phyloP scores from a whole-genome alignment of 140 eudicot genomes.

The Stevia rebaudiana region DNA sequence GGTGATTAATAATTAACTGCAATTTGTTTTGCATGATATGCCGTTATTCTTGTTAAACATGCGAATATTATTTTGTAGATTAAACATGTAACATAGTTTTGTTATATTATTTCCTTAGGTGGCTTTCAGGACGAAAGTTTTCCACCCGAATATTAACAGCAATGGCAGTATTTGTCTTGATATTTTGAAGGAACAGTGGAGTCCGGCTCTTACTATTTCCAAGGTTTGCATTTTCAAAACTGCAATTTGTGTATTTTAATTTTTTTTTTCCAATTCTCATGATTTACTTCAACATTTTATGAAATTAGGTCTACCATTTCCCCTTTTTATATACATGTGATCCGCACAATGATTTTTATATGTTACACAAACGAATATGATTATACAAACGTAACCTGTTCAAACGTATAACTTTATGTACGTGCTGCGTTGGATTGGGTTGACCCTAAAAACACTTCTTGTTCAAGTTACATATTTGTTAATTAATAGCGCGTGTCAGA shows the following conservation, averaged over 20 bases:
- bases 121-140: constrained; percentile 82
- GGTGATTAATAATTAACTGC: constrained; percentile 36
- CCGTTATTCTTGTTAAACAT: not conserved
- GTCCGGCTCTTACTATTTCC: constrained; percentile 78
- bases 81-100: not conserved
- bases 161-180: constrained; percentile 86
- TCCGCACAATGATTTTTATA: not conserved
- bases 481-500: not conserved
- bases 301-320: not conserved
- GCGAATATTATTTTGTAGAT: not conserved
- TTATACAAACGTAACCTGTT: not conserved
- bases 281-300: not conserved
- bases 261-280: not conserved
- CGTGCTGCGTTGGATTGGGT: not conserved
- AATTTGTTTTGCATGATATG: not conserved
- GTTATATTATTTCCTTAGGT: constrained; percentile 33
- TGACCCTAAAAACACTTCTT: not conserved
- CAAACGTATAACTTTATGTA: not conserved
- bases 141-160: constrained; percentile 79
- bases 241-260: too few species aligned
- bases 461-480: not conserved
- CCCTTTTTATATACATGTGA: not conserved
- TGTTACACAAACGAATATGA: not conserved
- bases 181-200: constrained; percentile 86
- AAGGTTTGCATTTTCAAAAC: constrained; percentile 40